Conservation (phyloP, 1,139 yeast genomes). For the Diutina scorzettiae region DNA sequence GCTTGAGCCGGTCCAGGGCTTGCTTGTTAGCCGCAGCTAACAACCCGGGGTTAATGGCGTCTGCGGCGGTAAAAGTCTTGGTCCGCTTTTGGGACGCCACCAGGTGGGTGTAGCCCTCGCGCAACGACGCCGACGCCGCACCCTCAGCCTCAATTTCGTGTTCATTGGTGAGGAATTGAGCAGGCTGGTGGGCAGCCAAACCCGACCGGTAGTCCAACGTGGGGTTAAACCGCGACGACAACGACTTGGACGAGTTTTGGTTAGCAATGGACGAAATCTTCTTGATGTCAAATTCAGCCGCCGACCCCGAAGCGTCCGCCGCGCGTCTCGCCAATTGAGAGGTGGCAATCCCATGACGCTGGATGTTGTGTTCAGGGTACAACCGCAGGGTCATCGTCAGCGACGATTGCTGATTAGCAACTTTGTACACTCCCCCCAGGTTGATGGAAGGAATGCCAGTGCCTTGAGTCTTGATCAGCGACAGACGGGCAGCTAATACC, state of each 20-base stretch:
- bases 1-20: conserved; percentile 40
- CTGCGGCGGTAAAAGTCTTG: conserved; percentile 26
- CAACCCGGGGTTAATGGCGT: conserved; percentile 42
- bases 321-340: conserved; percentile 1
- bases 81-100: conserved; percentile 20
- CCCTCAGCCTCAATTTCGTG: conserved; percentile 27
- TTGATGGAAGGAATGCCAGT: conserved; percentile 28
- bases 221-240: conserved; percentile 34
- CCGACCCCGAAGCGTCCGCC: conserved; percentile 1
- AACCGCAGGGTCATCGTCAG: conserved; percentile 34
- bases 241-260: conserved; percentile 28
- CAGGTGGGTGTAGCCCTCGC: conserved; percentile 16
- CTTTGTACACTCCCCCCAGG: conserved; percentile 24
- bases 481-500: conserved; percentile 24
- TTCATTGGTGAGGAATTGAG: conserved; percentile 18
- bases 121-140: conserved; percentile 27
- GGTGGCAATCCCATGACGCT: conserved; percentile 1
- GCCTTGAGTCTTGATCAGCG: conserved; percentile 8
- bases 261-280: conserved; percentile 33
- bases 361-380: conserved; percentile 25
- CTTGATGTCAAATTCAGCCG: conserved; percentile 22
- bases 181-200: conserved; percentile 15
- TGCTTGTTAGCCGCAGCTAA: conserved; percentile 49
- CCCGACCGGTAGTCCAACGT: conserved; percentile 34
- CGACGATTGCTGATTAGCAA: conserved; percentile 27